phyloP scores from a whole-genome alignment of 352 stramenopile genomes.

The Pythium inflatum region DNA sequence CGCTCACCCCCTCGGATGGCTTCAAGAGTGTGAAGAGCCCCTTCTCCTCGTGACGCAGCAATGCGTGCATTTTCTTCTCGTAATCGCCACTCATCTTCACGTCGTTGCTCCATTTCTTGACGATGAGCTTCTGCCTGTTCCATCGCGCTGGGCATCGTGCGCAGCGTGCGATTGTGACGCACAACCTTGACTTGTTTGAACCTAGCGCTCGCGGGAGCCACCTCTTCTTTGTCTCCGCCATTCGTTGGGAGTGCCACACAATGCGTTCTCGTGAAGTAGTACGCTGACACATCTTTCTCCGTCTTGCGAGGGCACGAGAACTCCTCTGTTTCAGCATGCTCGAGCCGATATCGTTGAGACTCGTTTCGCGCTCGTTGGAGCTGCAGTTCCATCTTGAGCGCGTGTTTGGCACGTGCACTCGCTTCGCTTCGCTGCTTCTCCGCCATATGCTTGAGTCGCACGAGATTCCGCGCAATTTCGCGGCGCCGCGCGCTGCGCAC shows the following conservation, averaged over 20 bases:
- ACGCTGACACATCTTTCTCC: slow-evolving; percentile 50
- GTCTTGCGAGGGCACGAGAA: slow-evolving; percentile 43
- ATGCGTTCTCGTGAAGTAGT: slow-evolving; percentile 61
- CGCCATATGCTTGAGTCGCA: slow-evolving; percentile 46
- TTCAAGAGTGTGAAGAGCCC: slow-evolving; percentile 39
- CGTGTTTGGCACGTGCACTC: slow-evolving; percentile 40
- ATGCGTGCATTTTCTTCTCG: slow-evolving; percentile 44
- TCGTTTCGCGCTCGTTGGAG: slow-evolving; percentile 38
- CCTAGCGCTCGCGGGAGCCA: neutral
- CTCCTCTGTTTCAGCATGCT: slow-evolving; percentile 45
- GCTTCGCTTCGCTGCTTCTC: slow-evolving; percentile 48
- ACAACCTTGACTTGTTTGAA: slow-evolving; percentile 52
- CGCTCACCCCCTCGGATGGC: slow-evolving; percentile 45
- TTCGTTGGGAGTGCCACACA: slow-evolving; percentile 32
- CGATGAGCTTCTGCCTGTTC: slow-evolving; percentile 51
- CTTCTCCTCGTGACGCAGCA: slow-evolving; percentile 42
- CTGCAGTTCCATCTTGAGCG: slow-evolving; percentile 41
- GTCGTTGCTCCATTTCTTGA: slow-evolving; percentile 44
- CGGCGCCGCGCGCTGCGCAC: slow-evolving; percentile 33
- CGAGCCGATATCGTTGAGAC: slow-evolving; percentile 30
- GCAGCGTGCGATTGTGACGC: slow-evolving; percentile 52
- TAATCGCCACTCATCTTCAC: slow-evolving; percentile 40
- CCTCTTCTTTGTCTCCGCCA: neutral
- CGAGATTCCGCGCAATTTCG: slow-evolving; percentile 53
- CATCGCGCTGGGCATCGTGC: slow-evolving; percentile 37